These are phyloP conservation scores for Metarhizium sp. DNA, from an alignment of 2,329 filamentous ascomycete species.

Conservation along the genomic window DNA sequence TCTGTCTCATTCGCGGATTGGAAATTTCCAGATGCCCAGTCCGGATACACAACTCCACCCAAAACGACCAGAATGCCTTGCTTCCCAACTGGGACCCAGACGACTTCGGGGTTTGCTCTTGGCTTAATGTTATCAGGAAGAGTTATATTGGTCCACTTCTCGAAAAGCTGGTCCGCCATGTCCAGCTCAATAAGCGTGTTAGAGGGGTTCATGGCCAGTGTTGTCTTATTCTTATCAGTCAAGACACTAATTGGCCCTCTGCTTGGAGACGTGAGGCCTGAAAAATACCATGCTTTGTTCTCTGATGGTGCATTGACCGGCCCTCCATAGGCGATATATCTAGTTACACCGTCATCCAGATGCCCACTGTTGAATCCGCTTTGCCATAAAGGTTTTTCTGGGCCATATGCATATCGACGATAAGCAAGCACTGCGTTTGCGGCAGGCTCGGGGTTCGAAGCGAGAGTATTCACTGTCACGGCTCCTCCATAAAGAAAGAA, in stretches of 20 bases:
- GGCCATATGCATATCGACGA: slow-evolving; percentile 41
- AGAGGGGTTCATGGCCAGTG: slow-evolving; percentile 36
- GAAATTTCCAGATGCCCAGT: slow-evolving; percentile 27
- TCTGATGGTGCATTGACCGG: slow-evolving; percentile 58
- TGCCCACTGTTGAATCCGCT: slow-evolving; percentile 30
- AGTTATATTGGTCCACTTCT: slow-evolving; percentile 48
- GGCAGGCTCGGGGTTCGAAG: slow-evolving; percentile 27
- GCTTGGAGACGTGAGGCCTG: slow-evolving; percentile 44
- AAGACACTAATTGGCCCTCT: slow-evolving; percentile 38
- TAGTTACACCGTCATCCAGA: slow-evolving; percentile 39
- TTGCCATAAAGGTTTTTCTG: slow-evolving; percentile 30
- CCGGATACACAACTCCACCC: slow-evolving; percentile 60
- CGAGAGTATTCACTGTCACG: slow-evolving; percentile 24
- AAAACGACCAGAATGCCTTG: slow-evolving; percentile 70
- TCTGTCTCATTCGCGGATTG: slow-evolving; percentile 19
- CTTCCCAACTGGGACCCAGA: slow-evolving; percentile 69
- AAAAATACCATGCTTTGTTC: slow-evolving; percentile 63
- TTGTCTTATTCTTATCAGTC: slow-evolving; percentile 21
- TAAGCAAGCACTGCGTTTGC: slow-evolving; percentile 39
- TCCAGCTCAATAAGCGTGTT: slow-evolving; percentile 52
- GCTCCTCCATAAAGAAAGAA: slow-evolving; percentile 56
- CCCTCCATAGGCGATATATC: slow-evolving; percentile 56
- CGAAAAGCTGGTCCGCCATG: slow-evolving; percentile 38
- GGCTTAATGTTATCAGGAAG: slow-evolving; percentile 39
- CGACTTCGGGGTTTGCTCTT: slow-evolving; percentile 54